Evolutionary conservation across 1,139 yeast species (phyloP), one percentile per base, ranked within the genome.

Genomic region (Taphrina wiesneri): DNA sequence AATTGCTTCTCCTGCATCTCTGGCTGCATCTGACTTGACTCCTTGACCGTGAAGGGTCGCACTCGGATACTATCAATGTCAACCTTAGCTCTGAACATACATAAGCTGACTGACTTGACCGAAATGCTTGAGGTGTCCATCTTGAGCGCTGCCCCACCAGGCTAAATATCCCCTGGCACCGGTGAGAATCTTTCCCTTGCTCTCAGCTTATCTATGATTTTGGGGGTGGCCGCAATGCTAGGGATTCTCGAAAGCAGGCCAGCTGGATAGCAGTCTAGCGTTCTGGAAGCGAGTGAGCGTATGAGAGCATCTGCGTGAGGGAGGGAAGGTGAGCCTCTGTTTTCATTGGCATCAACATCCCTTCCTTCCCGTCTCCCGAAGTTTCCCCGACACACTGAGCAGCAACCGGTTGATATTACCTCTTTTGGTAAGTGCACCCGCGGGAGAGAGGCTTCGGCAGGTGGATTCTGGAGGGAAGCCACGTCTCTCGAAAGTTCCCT

Each of bases 21-120:
- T 72, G 67, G 78, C 57, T 72, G 75, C 47, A 77, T 70, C 69
- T 81, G 83, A 30, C 79, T 72, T 26, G 76, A 73, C 75, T 90
- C 96, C 0, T 75, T 71, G 1, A 75, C 73, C 1, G 95, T 89
- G 76, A 90, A 90, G 1, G 97, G 97, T 68, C 97, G 80, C 4
- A 91, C 95, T 57, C 97, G 73, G 32, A 60, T 60, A 41, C 64
- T 60, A 19, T 9, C 9, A 19, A 19, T 19, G 57, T 53, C 28
- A 53, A 36, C n/a, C 17, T 17, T 15, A 3, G 5, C 11, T 5
- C 28, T n/a, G n/a, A 45, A 7, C 28, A 7, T n/a, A 11, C 2
- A 21, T 2, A 21, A 11, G 28, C 17, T 3, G 41, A 34, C 57
- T 23, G 23, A 60, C 64, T 60, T 60, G 56, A 60, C 64, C 15